A percentile compares a stretch with the other conserved stretches of the same genome.
Conservation (phyloP, 1,139 yeast genomes). For the Suhomyces ambrosiae region DNA sequence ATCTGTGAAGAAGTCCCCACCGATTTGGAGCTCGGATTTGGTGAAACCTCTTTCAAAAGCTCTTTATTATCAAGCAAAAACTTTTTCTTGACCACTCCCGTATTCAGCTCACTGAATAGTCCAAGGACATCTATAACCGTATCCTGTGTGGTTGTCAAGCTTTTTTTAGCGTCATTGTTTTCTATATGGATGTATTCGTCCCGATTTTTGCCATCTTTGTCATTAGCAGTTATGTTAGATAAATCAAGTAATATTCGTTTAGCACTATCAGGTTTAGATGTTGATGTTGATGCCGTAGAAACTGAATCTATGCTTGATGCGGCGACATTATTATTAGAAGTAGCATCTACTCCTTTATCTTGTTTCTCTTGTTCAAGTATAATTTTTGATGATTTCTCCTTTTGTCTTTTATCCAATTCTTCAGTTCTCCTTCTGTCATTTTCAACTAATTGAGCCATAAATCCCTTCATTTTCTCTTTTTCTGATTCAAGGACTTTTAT, state of each 20-base stretch:
- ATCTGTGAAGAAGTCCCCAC: slow-evolving; percentile 1
- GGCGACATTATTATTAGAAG: neutral
- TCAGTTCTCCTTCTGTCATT: slow-evolving; percentile 8
- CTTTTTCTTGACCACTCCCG: slow-evolving; percentile 3
- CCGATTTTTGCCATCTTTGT: slow-evolving; percentile 1
- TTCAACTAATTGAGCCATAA: slow-evolving; percentile 11
- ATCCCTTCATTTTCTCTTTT: slow-evolving; percentile 13
- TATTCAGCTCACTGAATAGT: slow-evolving; percentile 15
- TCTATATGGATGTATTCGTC: slow-evolving; percentile 1
- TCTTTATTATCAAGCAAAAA: slow-evolving; percentile 8
- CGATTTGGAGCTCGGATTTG: slow-evolving; percentile 5
- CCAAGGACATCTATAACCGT: slow-evolving; percentile 19
- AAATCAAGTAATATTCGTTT: slow-evolving; percentile 4
- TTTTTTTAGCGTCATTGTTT: slow-evolving; percentile 7
- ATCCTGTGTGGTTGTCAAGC: slow-evolving; percentile 19
- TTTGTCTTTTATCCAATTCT: no score
- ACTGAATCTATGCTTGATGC: neutral
- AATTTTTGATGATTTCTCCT: no score
- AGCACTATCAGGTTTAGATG: neutral
- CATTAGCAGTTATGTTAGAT: slow-evolving; percentile 1
- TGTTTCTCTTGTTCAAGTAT: slow-evolving; percentile 2
- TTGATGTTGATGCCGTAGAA: neutral
- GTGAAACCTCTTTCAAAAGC: slow-evolving; percentile 6
- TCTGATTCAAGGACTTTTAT: slow-evolving; percentile 8
- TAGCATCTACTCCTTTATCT: neutral